Evolutionary conservation across 805 yeast species (phyloP).

Genomic region (Nakazawaea laoshanensis): DNA sequence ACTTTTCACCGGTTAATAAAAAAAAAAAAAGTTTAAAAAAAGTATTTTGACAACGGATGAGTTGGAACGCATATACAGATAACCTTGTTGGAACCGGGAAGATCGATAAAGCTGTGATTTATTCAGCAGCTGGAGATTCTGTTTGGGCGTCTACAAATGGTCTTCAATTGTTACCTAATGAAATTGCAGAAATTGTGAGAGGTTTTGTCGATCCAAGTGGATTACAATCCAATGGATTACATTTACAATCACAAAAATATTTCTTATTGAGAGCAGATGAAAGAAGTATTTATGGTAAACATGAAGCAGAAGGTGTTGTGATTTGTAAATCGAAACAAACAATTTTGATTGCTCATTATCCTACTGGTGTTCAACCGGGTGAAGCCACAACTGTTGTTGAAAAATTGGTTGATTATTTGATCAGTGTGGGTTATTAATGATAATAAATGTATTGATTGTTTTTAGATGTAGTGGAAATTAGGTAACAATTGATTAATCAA

Average conservation of each 20-base stretch:
- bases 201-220: constrained; percentile 77
- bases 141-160: constrained; percentile 84
- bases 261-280: constrained; percentile 85
- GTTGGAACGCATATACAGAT: constrained; percentile 79
- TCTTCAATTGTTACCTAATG: constrained; percentile 56
- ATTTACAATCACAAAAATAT: constrained; percentile 78
- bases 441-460: neutral
- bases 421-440: constrained; percentile 68
- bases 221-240: constrained; percentile 82
- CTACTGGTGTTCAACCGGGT: constrained; percentile 84
- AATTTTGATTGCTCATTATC: constrained; percentile 88
- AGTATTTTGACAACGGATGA: constrained; percentile 19
- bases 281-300: constrained; percentile 89
- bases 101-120: constrained; percentile 87
- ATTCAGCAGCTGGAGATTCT: constrained; percentile 91
- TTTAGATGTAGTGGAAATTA: neutral
- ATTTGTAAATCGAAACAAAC: constrained; percentile 94
- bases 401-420: constrained; percentile 90
- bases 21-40: neutral
- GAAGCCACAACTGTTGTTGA: constrained; percentile 94
- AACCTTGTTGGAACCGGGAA: constrained; percentile 82
- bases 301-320: constrained; percentile 79
- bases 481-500: no score
- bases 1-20: no score
- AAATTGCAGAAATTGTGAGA: constrained; percentile 61